Percentiles rank a stretch among this genome's conserved stretches.
Conservation (phyloP, 495 filamentous ascomycete species). For the Hyphodiscus hymeniophilus region DNA sequence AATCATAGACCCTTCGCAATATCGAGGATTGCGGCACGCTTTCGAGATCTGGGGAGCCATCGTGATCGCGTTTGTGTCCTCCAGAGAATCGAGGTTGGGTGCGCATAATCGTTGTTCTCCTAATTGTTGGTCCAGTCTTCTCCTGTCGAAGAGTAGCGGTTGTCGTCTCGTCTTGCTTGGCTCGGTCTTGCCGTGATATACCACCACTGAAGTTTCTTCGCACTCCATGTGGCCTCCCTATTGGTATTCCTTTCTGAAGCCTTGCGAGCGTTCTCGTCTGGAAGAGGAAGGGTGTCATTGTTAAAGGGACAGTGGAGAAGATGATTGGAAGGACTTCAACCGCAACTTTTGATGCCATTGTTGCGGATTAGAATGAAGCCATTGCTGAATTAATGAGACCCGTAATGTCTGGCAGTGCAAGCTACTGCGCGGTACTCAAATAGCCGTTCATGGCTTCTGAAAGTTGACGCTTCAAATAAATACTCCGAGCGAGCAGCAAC, state of each 20-base stretch:
- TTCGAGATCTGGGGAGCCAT: neutral
- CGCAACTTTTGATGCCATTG: neutral
- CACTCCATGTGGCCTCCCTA: neutral
- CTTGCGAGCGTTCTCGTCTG: conserved; percentile 55
- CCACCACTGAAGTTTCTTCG: neutral
- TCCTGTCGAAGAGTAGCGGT: neutral
- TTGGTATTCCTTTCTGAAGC: conserved; percentile 12
- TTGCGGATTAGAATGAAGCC: too few species aligned
- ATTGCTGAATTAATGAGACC: too few species aligned
- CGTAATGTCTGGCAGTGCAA: too few species aligned
- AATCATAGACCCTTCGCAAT: neutral
- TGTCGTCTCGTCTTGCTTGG: neutral
- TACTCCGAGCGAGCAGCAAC: too few species aligned
- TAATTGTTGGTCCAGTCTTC: neutral
- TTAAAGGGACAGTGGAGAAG: conserved; percentile 1
- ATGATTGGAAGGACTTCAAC: neutral
- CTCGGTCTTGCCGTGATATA: neutral
- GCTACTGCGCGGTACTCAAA: too few species aligned
- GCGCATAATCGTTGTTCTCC: neutral
- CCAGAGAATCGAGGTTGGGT: neutral
- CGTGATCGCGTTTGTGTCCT: neutral
- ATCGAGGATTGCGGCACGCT: neutral
- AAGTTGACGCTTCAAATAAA: too few species aligned
- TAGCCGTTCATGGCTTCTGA: too few species aligned
- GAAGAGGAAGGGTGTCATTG: conserved; percentile 53